Conservation (phyloP, 1,139 yeast genomes). For the Debaryomyces coudertii region DNA sequence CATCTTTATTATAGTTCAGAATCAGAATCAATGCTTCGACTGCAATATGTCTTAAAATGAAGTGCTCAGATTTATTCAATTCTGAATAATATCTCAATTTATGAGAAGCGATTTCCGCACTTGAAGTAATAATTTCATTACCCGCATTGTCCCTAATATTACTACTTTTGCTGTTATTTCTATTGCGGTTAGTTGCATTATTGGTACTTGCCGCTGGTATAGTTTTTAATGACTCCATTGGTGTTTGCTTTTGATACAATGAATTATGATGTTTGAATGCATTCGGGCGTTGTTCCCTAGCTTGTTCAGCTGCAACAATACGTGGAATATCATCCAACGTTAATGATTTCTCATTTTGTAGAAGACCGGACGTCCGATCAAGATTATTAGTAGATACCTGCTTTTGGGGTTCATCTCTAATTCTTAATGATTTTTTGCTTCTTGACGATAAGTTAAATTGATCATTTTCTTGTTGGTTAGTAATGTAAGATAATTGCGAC, state of each 20-base stretch:
- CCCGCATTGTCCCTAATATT: conserved; percentile 11
- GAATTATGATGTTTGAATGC: conserved; percentile 73
- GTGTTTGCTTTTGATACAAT: conserved; percentile 45
- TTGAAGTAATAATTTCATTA: conserved; percentile 8
- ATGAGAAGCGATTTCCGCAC: conserved; percentile 8
- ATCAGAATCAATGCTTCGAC: conserved; percentile 59
- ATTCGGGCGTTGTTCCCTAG: conserved; percentile 87
- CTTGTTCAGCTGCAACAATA: conserved; percentile 96
- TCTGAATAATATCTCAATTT: conserved; percentile 69
- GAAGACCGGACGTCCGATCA: conserved; percentile 64
- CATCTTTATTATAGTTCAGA: conserved; percentile 49
- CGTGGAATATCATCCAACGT: conserved; percentile 96
- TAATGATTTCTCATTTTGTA: conserved; percentile 80
- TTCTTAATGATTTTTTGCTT: conserved; percentile 36
- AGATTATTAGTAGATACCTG: conserved; percentile 37
- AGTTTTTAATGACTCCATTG: conserved; percentile 35
- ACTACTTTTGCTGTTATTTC: background rate
- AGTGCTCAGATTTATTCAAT: conserved; percentile 60
- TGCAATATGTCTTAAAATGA: conserved; percentile 67
- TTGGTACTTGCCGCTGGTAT: conserved; percentile 24
- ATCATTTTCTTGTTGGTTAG: conserved; percentile 34
- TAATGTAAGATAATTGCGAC: conserved; percentile 26
- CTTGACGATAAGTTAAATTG: conserved; percentile 32
- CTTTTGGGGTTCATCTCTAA: conserved; percentile 50
- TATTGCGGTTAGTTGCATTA: conserved; percentile 9